Percentiles rank a stretch among this genome's conserved stretches.
phyloP scores from a whole-genome alignment of 441 rosid species.

The Rhodomyrtus psidioides region DNA sequence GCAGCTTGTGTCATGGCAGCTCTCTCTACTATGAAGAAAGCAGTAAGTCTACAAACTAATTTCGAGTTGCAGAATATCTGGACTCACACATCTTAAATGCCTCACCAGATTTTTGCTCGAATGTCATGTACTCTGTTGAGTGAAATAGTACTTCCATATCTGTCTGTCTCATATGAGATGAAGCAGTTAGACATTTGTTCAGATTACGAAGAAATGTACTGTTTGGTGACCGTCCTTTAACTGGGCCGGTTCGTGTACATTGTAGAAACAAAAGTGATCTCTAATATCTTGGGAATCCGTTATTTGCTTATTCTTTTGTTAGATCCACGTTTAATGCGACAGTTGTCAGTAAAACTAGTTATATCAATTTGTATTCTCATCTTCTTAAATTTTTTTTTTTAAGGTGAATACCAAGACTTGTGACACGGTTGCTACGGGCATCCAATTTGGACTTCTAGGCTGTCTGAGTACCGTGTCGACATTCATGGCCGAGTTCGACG shows the following conservation, averaged over 20 bases:
- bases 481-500: slow-evolving; percentile 79
- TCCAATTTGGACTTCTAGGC: slow-evolving; percentile 77
- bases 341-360: not conserved
- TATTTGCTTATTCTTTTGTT: not conserved
- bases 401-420: slow-evolving; percentile 53
- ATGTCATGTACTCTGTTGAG: not conserved
- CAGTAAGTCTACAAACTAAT: slow-evolving; percentile 22
- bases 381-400: not conserved
- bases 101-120: not conserved
- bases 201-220: not conserved
- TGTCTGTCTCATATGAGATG: not conserved
- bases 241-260: not conserved
- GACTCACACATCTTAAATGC: not conserved
- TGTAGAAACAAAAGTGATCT: not conserved
- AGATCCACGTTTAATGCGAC: not conserved
- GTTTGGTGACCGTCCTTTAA: not conserved
- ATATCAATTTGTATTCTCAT: not conserved
- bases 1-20: slow-evolving; percentile 78
- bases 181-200: not conserved
- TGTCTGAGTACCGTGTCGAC: slow-evolving; percentile 94
- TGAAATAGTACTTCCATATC: not conserved
- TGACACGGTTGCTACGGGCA: slow-evolving; percentile 36
- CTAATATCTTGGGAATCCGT: not conserved
- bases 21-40: slow-evolving; percentile 51
- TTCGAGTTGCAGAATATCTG: not conserved